Base-by-base conservation (phyloP, 306 rosid species). In the Leucaena leucocephala region DNA sequence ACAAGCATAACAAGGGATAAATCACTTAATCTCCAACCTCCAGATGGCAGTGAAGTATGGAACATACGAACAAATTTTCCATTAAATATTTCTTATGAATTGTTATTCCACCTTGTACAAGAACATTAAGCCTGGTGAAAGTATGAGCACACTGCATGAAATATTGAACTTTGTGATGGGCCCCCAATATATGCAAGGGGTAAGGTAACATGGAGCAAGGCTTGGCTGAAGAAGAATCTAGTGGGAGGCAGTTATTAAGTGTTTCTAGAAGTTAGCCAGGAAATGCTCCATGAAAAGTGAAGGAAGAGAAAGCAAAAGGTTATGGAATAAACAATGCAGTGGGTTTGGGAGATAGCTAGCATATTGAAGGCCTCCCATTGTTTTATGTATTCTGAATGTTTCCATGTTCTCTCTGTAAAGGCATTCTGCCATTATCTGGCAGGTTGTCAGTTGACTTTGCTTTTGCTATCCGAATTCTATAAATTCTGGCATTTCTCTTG, bases 91-190 rank as follows among this genome's bases (percentile, higher is more conserved):
- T 33, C 67, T 22, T 6, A 1, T 40, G 44, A n/a, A 50, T 3
- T n/a, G 58, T 59, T 42, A 75, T 44, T 59, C 55, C 42, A 35
- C 7, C 35, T 82, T 55, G 48, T 43, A 15, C 62, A 34, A 63
- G 38, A 43, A 13, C 3, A n/a, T 33, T 35, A 39, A 69, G 57
- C 52, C n/a, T 39, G 59, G 46, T 13, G 27, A 39, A 72, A 54
- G 42, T 12, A n/a, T 54, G 67, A 67, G 46, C 44, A 58, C 34
- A 39, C 33, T 15, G 76, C 57, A 72, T 45, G 21, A 68, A 46
- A 52, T 6, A 19, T 11, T 33, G 42, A 63, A 35, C 43, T 33
- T 6, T 33, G 40, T 13, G 3, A 13, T 33, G 17, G 8, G 40
- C 40, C 67, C 40, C 9, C n/a, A 27, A 27, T 27, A 27, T 27